Percentiles rank a stretch among this genome's conserved stretches.
Evolutionary conservation across 2,329 filamentous ascomycete species (phyloP).

Genomic region (Aspergillus piperis): DNA sequence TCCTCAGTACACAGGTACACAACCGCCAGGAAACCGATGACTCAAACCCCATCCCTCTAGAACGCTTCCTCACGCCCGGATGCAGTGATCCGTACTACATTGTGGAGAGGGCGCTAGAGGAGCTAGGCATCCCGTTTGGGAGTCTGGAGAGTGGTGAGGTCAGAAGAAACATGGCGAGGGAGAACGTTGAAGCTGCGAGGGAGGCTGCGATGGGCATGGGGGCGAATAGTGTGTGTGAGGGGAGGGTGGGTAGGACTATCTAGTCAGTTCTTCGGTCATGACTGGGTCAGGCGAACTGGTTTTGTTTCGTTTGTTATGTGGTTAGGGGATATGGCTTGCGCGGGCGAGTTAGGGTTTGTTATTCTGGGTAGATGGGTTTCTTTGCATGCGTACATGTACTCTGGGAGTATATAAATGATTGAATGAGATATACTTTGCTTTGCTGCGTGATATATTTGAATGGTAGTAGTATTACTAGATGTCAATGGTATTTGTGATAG

Average conservation of each 20-base stretch:
- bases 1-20: background rate
- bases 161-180: conserved; percentile 17
- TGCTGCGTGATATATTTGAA: too few species aligned
- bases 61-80: conserved; percentile 28
- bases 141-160: conserved; percentile 17
- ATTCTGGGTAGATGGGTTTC: too few species aligned
- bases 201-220: background rate
- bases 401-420: too few species aligned
- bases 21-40: conserved; percentile 3
- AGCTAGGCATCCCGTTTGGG: conserved; percentile 19
- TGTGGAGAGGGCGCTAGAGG: conserved; percentile 16
- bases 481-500: too few species aligned
- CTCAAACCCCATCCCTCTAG: conserved; percentile 18
- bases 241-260: background rate
- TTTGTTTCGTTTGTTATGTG: too few species aligned
- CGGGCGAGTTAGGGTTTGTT: too few species aligned
- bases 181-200: conserved; percentile 11
- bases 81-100: conserved; percentile 23
- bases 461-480: too few species aligned
- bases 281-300: too few species aligned
- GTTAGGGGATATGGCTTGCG: too few species aligned
- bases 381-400: too few species aligned
- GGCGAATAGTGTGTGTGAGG: background rate
- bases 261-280: too few species aligned
- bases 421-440: too few species aligned